phyloP scores from a whole-genome alignment of 2,329 filamentous ascomycete species.

The Xylariaceae sp. region DNA sequence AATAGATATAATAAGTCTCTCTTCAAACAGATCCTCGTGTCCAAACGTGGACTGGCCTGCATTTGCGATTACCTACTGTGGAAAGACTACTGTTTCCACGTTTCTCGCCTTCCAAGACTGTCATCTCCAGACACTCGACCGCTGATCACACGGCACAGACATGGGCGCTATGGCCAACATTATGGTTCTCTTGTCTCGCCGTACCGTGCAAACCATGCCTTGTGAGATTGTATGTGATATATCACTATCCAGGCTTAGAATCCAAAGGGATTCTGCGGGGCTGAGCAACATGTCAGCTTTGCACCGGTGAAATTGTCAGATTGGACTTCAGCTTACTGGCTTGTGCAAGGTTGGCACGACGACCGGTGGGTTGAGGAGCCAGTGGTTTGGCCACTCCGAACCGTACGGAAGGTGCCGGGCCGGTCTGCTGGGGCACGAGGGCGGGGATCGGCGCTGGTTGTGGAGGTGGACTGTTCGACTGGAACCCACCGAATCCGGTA shows the following conservation, averaged over 20 bases:
- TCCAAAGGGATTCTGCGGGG: slow-evolving; percentile 52
- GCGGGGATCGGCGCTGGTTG: slow-evolving; percentile 58
- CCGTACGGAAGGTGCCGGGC: slow-evolving; percentile 79
- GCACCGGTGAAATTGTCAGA: slow-evolving; percentile 6
- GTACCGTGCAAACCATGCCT: neutral
- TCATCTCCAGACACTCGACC: no score
- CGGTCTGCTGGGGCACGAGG: slow-evolving; percentile 73
- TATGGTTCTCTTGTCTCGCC: no score
- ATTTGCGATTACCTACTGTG: no score
- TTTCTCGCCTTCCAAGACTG: no score
- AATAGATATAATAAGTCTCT: no score
- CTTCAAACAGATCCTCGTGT: no score
- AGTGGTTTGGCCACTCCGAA: slow-evolving; percentile 83
- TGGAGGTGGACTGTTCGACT: slow-evolving; percentile 17
- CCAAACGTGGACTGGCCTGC: no score
- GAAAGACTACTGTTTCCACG: no score
- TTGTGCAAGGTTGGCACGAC: slow-evolving; percentile 85
- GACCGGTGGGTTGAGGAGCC: slow-evolving; percentile 79
- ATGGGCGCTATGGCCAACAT: no score
- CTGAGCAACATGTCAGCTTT: slow-evolving; percentile 29
- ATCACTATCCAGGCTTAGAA: slow-evolving; percentile 36
- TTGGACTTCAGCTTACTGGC: slow-evolving; percentile 73
- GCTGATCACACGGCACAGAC: no score
- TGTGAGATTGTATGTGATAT: no score
- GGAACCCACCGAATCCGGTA: slow-evolving; percentile 48